Base-by-base conservation (phyloP, 2,329 filamentous ascomycete species). In the Orbilia blumenaviensis region DNA sequence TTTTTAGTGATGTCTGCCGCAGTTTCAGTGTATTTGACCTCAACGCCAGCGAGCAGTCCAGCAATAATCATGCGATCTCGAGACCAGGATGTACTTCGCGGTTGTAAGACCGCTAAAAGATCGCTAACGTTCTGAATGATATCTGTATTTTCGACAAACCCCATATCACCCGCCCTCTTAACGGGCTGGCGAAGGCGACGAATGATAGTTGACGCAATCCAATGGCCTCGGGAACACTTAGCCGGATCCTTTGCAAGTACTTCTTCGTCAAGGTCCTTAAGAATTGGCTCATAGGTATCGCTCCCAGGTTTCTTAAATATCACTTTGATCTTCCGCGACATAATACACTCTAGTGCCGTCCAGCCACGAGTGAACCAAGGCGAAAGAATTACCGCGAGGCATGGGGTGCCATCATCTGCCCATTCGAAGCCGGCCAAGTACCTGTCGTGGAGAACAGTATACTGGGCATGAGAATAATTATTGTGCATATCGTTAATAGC, bases 291-390 rank as follows among this genome's bases (percentile, higher is more conserved):
- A 18, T 62, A 16, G 3, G 16, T 44, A 18, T 48, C 54, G 6
- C 2, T 41, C 29, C 60, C 68, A 8, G 44, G 46, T 4, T 34
- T 62, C 23, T 54, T 64, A 23, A 74, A 78, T 44, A 77, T 44
- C 2, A 78, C 67, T 27, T 66, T 79, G 9, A 80, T 79, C 2
- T 62, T 72, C 18, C 27, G 54, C 1, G 80, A 80, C 50, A 42
- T 63, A 1, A 52, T 38, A 10, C 79, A 61, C 46, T 81, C 80
- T 9, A 80, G 46, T 10, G 80, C 79, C 12, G 80, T 80, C 80
- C 80, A 81, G 7, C 80, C 79, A 14, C 80, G 74, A 29, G 67
- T 80, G 32, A 80, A 80, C 80, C 80, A 81, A 10, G 78, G 61
- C 1, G 80, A 81, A 36, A 81, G 71, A 0, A 80, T 25, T 2